Conservation (phyloP, 768 basidiomycete species). For the Leccinellum rugosiceps region DNA sequence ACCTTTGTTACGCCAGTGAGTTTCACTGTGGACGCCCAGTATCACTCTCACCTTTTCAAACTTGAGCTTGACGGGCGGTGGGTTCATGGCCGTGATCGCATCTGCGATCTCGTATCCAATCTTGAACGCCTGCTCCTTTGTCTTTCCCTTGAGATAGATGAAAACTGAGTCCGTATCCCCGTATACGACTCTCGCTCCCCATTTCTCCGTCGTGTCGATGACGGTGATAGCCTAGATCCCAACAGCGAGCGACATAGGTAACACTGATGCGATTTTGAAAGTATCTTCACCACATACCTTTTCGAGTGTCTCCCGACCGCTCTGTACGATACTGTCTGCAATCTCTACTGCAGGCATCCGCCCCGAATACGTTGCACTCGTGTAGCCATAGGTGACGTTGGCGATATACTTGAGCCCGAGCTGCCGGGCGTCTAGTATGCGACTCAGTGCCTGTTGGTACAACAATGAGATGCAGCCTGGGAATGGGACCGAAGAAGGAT, state of each 20-base stretch:
- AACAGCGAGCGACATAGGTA: background rate
- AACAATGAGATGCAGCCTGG: background rate
- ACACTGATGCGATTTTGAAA: background rate
- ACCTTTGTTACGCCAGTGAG: conserved; percentile 51
- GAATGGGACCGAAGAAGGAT: too few relatives aligned
- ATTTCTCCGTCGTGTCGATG: conserved; percentile 74
- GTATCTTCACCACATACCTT: conserved; percentile 49
- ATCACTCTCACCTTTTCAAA: conserved; percentile 79
- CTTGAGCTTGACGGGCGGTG: conserved; percentile 90
- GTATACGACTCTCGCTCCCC: conserved; percentile 93
- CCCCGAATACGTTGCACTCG: conserved; percentile 90
- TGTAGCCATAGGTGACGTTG: conserved; percentile 96
- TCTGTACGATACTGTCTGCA: conserved; percentile 97
- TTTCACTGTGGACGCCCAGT: background rate
- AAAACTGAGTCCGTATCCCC: conserved; percentile 98
- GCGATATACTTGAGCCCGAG: conserved; percentile 91
- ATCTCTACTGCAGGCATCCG: conserved; percentile 99
- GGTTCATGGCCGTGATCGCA: conserved; percentile 80
- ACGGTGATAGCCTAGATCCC: conserved; percentile 67
- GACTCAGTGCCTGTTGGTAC: conserved; percentile 55
- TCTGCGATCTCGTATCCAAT: conserved; percentile 94
- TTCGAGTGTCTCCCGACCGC: conserved; percentile 91
- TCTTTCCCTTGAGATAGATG: conserved; percentile 83
- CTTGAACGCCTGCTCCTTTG: conserved; percentile 89
- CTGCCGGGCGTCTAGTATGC: conserved; percentile 87